Percentiles rank a stretch among this genome's conserved stretches.
Evolutionary conservation across 2,329 filamentous ascomycete genomes (phyloP).

Genomic region (Beauveria australis): DNA sequence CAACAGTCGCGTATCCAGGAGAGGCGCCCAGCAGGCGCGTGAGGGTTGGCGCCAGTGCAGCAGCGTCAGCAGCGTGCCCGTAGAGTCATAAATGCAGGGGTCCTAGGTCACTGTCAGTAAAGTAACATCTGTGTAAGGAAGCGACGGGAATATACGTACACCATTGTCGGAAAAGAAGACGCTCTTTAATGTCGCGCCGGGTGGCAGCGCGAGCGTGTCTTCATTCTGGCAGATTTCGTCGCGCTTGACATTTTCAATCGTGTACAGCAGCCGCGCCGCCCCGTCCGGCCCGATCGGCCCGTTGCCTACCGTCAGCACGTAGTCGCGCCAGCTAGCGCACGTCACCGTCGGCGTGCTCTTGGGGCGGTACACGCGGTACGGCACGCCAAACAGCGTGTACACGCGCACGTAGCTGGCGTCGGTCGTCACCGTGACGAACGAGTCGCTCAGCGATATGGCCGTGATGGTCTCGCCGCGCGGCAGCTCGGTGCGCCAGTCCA

Average conservation of each 20-base stretch:
- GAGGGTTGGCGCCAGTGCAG: conserved; percentile 84
- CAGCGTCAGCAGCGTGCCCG: conserved; percentile 78
- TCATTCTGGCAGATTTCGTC: conserved; percentile 94
- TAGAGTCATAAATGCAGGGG: conserved; percentile 91
- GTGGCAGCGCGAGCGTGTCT: conserved; percentile 78
- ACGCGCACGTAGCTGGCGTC: conserved; percentile 82
- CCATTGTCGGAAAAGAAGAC: conserved; percentile 90
- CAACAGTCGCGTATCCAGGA: conserved; percentile 81
- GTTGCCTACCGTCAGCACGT: conserved; percentile 93
- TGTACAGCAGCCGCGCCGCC: conserved; percentile 71
- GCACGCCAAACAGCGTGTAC: conserved; percentile 87
- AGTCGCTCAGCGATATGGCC: conserved; percentile 84
- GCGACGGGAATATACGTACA: conserved; percentile 39
- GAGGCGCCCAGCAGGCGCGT: conserved; percentile 82
- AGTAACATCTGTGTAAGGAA: background rate
- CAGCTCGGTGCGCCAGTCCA: conserved; percentile 84
- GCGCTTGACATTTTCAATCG: conserved; percentile 87
- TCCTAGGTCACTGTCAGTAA: conserved; percentile 44
- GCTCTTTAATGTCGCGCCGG: conserved; percentile 63
- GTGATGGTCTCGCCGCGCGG: conserved; percentile 79
- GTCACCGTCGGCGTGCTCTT: conserved; percentile 87
- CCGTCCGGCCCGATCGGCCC: conserved; percentile 77
- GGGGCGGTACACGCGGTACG: conserved; percentile 80
- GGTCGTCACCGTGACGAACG: conserved; percentile 84
- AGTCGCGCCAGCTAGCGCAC: conserved; percentile 90